Base-by-base conservation (phyloP, 169 alveolate species). In the Plasmodium fragile region DNA sequence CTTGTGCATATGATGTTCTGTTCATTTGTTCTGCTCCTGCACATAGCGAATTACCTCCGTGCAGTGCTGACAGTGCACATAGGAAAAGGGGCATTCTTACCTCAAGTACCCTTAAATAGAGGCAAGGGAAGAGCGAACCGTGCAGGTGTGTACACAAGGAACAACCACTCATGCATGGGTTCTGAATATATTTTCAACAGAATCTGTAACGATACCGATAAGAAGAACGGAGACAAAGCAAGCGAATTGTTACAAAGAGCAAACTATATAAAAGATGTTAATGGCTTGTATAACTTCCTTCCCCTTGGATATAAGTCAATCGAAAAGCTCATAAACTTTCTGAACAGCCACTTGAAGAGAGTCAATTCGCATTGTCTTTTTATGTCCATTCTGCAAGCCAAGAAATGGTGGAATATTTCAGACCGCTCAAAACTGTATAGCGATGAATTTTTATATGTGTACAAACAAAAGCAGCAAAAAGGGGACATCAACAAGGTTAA, bases 371-470 rank as follows among this genome's bases (percentile, higher is more conserved):
- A 85, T 75, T 34, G 73, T 32, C 49, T 85, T 22, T 34, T 41
- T 28, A 53, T 85, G 80, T 73, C 85, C 39, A 85, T 85, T n/a
- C 84, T 85, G 25, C 93, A 85, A 85, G 55, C 93, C 53, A 85
- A 85, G 65, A 85, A 52, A 11, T 73, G 78, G 25, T 85, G 93
- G 93, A 85, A 85, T 18, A 43, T 73, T 34, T 85, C 93, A 10
- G 85, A 85, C n/a, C 32, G 93, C 49, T n/a, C 85, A 3, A 85
- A 85, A 75, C 25, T 75, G 28, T 85, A 85, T 22, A 75, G 93
- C 79, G 93, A 85, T 34, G 93, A 85, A 75, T 85, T 85, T 73
- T 85, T 85, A 75, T 75, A 85, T 53, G 93, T 85, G 16, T 85
- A 85, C 59, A 85, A 73, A 73, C 85, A 85, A 32, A 85, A 85